phyloP scores from a whole-genome alignment of 257 asterid species.

The Lantana camara region DNA sequence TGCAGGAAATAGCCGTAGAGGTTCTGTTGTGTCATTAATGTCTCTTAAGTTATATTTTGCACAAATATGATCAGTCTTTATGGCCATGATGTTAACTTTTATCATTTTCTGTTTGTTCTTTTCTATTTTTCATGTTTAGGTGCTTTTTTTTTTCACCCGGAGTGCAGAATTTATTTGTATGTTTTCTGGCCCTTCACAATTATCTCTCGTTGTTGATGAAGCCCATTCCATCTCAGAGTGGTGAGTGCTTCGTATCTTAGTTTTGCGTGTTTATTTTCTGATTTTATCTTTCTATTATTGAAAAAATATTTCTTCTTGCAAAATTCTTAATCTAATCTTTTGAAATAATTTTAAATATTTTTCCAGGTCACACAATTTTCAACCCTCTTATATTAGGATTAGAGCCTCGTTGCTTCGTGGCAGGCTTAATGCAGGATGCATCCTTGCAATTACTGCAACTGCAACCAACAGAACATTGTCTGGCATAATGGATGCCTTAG shows the following conservation, averaged over 20 bases:
- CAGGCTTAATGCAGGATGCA: constrained; percentile 76
- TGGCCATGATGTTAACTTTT: background rate
- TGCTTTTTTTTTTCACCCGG: constrained; percentile 92
- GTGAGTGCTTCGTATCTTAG: constrained; percentile 49
- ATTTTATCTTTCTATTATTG: constrained; percentile 7
- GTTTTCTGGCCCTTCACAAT: constrained; percentile 47
- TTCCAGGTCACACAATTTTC: constrained; percentile 97
- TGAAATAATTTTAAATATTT: constrained; percentile 13
- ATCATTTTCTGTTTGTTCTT: background rate
- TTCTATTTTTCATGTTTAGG: constrained; percentile 51
- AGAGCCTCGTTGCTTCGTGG: constrained; percentile 78
- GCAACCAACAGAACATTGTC: constrained; percentile 77
- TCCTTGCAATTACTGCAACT: constrained; percentile 98
- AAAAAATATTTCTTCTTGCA: too few species aligned
- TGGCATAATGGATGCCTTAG: constrained; percentile 79
- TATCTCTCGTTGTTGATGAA: constrained; percentile 92
- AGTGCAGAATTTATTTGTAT: constrained; percentile 73
- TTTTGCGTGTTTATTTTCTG: constrained; percentile 8
- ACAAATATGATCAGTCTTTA: too few species aligned
- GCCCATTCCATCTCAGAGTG: constrained; percentile 99
- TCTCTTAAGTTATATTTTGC: background rate
- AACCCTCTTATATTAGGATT: constrained; percentile 98
- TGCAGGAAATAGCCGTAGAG: constrained; percentile 82
- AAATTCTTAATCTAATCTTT: too few species aligned
- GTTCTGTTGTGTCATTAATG: constrained; percentile 34